A percentile compares a stretch with the other conserved stretches of the same genome.
These are phyloP conservation scores for Metschnikowia colocasiae DNA, from an alignment of 805 yeast genomes.

Conservation along the genomic window DNA sequence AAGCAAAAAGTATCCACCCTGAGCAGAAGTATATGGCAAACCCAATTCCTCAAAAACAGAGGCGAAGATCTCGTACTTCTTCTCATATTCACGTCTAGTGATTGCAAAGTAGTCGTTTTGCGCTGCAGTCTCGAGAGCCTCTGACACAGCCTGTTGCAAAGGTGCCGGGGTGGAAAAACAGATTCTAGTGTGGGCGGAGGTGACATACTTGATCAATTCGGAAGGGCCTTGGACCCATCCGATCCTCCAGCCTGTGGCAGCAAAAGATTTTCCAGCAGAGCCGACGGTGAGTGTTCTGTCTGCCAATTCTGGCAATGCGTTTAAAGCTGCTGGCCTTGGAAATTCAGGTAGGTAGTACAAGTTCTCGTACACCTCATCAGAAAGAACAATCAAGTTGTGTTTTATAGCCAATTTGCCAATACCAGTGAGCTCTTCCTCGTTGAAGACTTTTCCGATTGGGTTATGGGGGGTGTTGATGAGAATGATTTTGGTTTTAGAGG, in stretches of 20 bases:
- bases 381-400: constrained; percentile 74
- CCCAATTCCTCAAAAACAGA: constrained; percentile 80
- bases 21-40: constrained; percentile 85
- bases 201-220: constrained; percentile 74
- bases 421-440: constrained; percentile 63
- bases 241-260: constrained; percentile 99
- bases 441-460: constrained; percentile 90
- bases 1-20: constrained; percentile 89
- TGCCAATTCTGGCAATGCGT: constrained; percentile 63
- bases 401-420: constrained; percentile 84
- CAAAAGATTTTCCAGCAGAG: constrained; percentile 95
- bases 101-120: constrained; percentile 62
- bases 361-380: constrained; percentile 96
- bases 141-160: constrained; percentile 86
- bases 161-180: constrained; percentile 91
- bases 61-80: constrained; percentile 71
- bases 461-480: constrained; percentile 94
- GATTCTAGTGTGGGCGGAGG: constrained; percentile 90
- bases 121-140: constrained; percentile 63
- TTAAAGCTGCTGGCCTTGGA: constrained; percentile 78
- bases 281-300: constrained; percentile 86
- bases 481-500: constrained; percentile 75
- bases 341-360: constrained; percentile 66
- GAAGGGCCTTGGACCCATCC: constrained; percentile 93
- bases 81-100: constrained; percentile 63